Evolutionary conservation across 164 flowering plant species (phyloP).

Genomic region (Aristolochia contorta): DNA sequence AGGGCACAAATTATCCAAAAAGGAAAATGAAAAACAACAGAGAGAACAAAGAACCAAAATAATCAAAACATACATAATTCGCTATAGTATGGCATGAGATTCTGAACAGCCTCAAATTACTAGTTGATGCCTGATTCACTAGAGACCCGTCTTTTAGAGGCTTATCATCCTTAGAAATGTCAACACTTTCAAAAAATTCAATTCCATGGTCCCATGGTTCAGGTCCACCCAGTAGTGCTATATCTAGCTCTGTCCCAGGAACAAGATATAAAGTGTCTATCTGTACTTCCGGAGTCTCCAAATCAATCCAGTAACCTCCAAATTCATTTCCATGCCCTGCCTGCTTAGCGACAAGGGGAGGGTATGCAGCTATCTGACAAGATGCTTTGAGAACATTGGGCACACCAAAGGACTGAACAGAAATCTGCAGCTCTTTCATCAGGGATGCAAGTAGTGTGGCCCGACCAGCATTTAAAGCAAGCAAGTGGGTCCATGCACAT

Average conservation of each 20-base stretch:
- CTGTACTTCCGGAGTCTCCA: slow-evolving; percentile 16
- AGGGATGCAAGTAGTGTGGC: slow-evolving; percentile 64
- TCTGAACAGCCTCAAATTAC: slow-evolving; percentile 30
- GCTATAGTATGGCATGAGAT: slow-evolving; percentile 49
- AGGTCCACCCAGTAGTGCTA: slow-evolving; percentile 79
- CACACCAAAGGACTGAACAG: slow-evolving; percentile 29
- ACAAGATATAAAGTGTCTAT: slow-evolving; percentile 55
- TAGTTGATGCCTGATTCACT: slow-evolving; percentile 25
- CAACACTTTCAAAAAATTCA: slow-evolving; percentile 46
- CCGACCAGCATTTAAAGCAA: slow-evolving; percentile 59
- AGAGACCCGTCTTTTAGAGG: slow-evolving; percentile 24
- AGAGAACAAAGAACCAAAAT: neutral
- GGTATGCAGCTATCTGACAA: slow-evolving; percentile 50
- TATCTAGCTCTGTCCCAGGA: slow-evolving; percentile 64
- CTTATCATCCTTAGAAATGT: slow-evolving; percentile 26
- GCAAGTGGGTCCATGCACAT: slow-evolving; percentile 63
- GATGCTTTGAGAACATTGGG: slow-evolving; percentile 48
- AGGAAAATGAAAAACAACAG: neutral
- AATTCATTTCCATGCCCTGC: slow-evolving; percentile 67
- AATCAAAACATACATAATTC: slow-evolving; percentile 41
- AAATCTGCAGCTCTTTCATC: slow-evolving; percentile 34
- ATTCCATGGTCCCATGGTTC: slow-evolving; percentile 61
- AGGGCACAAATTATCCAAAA: neutral
- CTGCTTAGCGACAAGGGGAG: slow-evolving; percentile 55
- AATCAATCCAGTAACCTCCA: slow-evolving; percentile 83